Evolutionary conservation across 768 basidiomycete species (phyloP), one percentile per base, ranked within the genome.

Genomic region (Suillus paluster): DNA sequence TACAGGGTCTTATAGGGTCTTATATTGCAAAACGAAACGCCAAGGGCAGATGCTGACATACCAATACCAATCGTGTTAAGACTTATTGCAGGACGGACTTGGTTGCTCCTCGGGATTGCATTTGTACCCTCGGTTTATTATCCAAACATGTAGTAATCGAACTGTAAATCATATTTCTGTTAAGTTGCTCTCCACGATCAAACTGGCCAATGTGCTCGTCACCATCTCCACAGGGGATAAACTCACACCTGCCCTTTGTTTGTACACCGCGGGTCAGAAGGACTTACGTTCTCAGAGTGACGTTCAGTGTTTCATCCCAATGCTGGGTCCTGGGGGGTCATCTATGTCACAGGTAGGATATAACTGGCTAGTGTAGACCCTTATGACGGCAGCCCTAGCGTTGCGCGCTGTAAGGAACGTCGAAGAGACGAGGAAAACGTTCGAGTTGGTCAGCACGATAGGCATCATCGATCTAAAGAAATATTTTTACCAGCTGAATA

Each of bases 401-500:
- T 74, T 21, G 75, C 67, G 59, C 75, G 74, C 74, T 71, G 67
- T 41, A 23, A 33, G 57, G 58, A 63, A 48, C 39, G 64, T 64
- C 62, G 63, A 48, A 56, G 58, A 58, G 64, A 53, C 58, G 58
- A 54, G 69, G 64, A 63, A 15, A 50, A 57, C 19, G 62, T 60
- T 66, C 68, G 73, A 59, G 49, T 74, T 74, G 66, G 54, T 69
- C 67, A 64, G 65, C 65, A 66, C 56, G 63, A 71, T 68, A 70
- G 53, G 68, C 66, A 63, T 68, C 52, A 33, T 48, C n/a, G 30
- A 33, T 17, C 25, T 21, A 45, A 46, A 25, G 23, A n/a, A 57
- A 58, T 50, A 55, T 45, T 46, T 91, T 67, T 44, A 95, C 94
- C 70, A 97, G 79, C 76, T 95, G 92, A 67, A 94, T 84, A 66